A percentile compares a stretch with the other conserved stretches of the same genome.
phyloP scores from a whole-genome alignment of 1,139 yeast genomes.

The Sugiyamaella neomexicana region DNA sequence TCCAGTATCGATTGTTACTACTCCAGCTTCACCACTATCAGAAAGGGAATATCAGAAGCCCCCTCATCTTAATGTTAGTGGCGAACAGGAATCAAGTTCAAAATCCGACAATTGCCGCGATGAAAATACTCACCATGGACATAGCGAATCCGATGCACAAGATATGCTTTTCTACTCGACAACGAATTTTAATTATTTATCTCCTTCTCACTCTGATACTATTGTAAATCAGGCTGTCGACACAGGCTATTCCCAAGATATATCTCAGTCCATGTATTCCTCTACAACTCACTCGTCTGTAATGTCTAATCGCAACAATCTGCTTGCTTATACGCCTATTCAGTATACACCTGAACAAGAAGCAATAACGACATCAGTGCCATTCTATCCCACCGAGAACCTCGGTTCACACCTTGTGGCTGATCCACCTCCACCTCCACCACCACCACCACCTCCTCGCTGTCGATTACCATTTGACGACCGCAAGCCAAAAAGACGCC shows the following conservation, averaged over 20 bases:
- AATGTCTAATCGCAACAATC: neutral
- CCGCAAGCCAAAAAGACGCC: constrained; percentile 5
- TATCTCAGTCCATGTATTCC: neutral
- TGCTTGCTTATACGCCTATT: neutral
- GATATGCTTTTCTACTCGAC: no score
- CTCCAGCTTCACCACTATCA: neutral
- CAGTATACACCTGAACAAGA: neutral
- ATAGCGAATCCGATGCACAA: no score
- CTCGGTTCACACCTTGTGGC: neutral
- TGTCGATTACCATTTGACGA: constrained; percentile 8
- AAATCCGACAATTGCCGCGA: no score
- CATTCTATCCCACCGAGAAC: neutral
- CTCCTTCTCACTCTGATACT: no score
- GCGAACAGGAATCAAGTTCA: no score
- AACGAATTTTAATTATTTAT: no score
- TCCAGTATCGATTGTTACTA: constrained; percentile 3
- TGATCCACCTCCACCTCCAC: neutral
- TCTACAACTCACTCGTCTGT: neutral
- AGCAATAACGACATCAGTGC: neutral
- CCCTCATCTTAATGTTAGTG: no score
- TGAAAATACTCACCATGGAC: no score
- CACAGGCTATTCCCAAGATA: no score
- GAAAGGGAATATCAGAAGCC: neutral
- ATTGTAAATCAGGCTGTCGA: no score
- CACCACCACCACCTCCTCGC: constrained; percentile 5